These are phyloP conservation scores for Coemansia umbellata DNA, from an alignment of 192 early-diverging fungal species.

Conservation along the genomic window DNA sequence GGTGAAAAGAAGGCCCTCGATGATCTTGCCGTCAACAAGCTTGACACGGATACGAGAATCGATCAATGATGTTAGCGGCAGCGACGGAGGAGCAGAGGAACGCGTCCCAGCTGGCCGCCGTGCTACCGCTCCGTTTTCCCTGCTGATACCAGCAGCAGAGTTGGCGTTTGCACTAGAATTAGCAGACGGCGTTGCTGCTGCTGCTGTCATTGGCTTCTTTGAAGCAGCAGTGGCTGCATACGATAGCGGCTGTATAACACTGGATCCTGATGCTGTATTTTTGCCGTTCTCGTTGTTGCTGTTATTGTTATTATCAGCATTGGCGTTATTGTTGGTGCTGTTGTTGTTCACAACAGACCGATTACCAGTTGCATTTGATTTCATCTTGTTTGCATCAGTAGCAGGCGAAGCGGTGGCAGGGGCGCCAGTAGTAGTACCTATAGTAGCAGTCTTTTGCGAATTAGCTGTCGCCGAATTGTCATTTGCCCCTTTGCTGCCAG, in stretches of 20 bases:
- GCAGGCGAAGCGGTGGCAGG: conserved; percentile 5
- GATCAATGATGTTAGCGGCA: conserved; percentile 27
- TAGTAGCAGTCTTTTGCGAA: background rate
- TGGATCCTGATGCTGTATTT: conserved; percentile 1
- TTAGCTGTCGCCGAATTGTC: conserved; percentile 1
- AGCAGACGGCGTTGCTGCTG: background rate
- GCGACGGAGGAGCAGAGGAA: background rate
- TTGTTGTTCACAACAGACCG: background rate
- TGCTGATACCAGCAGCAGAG: background rate
- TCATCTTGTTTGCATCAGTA: conserved; percentile 35
- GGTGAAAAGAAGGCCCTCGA: conserved; percentile 36
- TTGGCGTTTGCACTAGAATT: background rate
- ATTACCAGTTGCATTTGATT: conserved; percentile 12
- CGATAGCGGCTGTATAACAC: conserved; percentile 15
- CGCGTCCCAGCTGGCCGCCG: conserved; percentile 2
- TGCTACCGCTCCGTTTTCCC: conserved; percentile 8
- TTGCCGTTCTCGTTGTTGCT: background rate
- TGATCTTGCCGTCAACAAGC: conserved; percentile 14
- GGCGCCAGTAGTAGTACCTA: too few relatives aligned
- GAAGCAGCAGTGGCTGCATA: conserved; percentile 38
- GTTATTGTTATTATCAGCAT: background rate
- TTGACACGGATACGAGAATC: conserved; percentile 18
- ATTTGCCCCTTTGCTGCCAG: conserved; percentile 7
- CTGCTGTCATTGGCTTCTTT: conserved; percentile 13
- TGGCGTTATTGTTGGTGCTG: background rate